phyloP scores from a whole-genome alignment of 192 early-diverging fungal species.

The Entrophospora sp. region DNA sequence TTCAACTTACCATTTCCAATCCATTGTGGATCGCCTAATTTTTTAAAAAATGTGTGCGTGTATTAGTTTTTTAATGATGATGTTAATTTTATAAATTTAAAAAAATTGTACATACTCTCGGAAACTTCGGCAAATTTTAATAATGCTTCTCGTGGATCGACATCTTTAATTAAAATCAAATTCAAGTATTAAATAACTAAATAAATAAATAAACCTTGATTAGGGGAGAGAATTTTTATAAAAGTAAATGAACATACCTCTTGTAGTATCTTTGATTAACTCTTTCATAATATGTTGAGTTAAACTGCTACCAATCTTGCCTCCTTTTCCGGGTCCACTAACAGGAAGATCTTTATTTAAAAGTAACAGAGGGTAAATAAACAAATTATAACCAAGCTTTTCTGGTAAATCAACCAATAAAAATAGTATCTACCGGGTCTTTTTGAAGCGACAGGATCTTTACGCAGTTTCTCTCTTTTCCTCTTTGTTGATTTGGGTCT shows the following conservation, averaged over 20 bases:
- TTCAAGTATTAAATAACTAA: conserved; percentile 22
- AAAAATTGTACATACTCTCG: conserved; percentile 24
- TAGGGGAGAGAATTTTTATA: too few species aligned
- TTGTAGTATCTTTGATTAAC: conserved; percentile 57
- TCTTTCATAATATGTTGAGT: conserved; percentile 82
- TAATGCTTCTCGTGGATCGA: conserved; percentile 90
- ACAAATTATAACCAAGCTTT: not conserved
- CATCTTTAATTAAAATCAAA: conserved; percentile 50
- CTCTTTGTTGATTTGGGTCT: conserved; percentile 55
- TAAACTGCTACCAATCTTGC: conserved; percentile 72
- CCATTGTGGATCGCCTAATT: conserved; percentile 69
- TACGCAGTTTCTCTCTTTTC: conserved; percentile 60
- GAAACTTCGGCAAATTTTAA: conserved; percentile 77
- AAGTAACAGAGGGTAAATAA: not conserved
- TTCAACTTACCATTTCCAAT: conserved; percentile 41
- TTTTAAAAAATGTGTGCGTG: too few species aligned
- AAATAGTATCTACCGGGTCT: conserved; percentile 48
- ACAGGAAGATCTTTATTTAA: conserved; percentile 67
- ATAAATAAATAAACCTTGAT: not conserved
- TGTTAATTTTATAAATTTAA: not conserved
- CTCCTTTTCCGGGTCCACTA: conserved; percentile 74
- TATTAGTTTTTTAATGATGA: not conserved
- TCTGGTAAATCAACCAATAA: not conserved
- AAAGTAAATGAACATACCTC: conserved; percentile 25
- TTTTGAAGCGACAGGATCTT: conserved; percentile 59